These are phyloP conservation scores for Poronia punctata DNA, from an alignment of 495 filamentous ascomycete genomes.

Conservation along the genomic window DNA sequence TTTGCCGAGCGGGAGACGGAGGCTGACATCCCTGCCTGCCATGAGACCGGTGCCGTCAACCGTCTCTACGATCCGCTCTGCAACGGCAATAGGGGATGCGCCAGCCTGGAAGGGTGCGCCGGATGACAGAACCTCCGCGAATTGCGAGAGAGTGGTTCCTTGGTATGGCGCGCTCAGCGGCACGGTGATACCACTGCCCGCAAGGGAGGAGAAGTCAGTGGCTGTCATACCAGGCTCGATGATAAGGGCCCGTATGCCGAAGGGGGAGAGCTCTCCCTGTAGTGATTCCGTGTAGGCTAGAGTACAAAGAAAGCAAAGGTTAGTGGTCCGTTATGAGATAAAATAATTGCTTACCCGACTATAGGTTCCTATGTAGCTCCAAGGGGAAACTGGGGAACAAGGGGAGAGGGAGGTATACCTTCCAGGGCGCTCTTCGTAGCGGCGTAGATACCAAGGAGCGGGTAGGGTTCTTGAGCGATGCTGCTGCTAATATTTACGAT, in stretches of 20 bases:
- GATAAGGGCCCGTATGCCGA: slow-evolving; percentile 28
- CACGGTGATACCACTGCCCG: slow-evolving; percentile 9
- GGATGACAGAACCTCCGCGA: background rate
- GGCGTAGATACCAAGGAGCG: slow-evolving; percentile 30
- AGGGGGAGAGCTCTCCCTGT: slow-evolving; percentile 25
- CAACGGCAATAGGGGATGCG: slow-evolving; percentile 19
- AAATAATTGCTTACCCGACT: too few species aligned
- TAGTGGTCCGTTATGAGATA: background rate
- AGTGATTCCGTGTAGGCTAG: slow-evolving; percentile 23
- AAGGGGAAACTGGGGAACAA: background rate
- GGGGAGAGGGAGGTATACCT: slow-evolving; percentile 15
- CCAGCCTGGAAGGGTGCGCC: background rate
- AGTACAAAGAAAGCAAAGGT: background rate
- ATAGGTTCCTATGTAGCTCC: background rate
- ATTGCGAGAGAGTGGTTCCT: slow-evolving; percentile 9
- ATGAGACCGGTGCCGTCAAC: slow-evolving; percentile 16
- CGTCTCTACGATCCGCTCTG: slow-evolving; percentile 35
- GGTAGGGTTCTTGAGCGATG: slow-evolving; percentile 13
- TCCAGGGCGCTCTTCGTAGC: slow-evolving; percentile 37
- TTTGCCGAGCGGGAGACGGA: slow-evolving; percentile 14
- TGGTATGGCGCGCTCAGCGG: slow-evolving; percentile 10
- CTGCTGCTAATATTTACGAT: slow-evolving; percentile 36
- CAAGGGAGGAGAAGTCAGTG: slow-evolving; percentile 5
- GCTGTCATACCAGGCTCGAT: slow-evolving; percentile 31
- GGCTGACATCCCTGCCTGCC: slow-evolving; percentile 7